Evolutionary conservation across 2,329 filamentous ascomycete species (phyloP).

Genomic region (Phoma sp.): DNA sequence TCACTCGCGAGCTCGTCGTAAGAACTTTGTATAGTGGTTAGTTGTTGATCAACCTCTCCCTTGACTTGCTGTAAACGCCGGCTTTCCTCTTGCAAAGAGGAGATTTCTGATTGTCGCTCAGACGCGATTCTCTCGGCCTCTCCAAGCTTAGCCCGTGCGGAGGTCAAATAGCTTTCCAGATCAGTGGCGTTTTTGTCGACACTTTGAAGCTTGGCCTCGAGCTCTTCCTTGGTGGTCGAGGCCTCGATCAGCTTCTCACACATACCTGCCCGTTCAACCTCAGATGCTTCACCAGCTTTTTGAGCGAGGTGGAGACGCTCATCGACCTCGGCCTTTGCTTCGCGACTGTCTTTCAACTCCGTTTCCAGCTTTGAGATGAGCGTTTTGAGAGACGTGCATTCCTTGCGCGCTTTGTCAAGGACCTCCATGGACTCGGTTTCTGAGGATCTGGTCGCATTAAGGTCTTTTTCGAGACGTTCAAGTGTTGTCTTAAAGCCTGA

Average conservation of each 20-base stretch:
- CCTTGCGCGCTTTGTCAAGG: slow-evolving; percentile 17
- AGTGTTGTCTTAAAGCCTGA: slow-evolving; percentile 12
- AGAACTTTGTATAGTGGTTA: slow-evolving; percentile 21
- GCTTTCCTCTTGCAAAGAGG: slow-evolving; percentile 25
- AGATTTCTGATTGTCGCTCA: slow-evolving; percentile 20
- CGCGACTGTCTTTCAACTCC: slow-evolving; percentile 19
- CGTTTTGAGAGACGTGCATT: slow-evolving; percentile 18
- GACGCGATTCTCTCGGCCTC: slow-evolving; percentile 18
- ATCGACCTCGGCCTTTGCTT: slow-evolving; percentile 16
- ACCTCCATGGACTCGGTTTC: slow-evolving; percentile 14
- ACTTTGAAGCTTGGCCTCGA: slow-evolving; percentile 15
- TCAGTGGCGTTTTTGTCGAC: slow-evolving; percentile 2
- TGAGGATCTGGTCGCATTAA: slow-evolving; percentile 6
- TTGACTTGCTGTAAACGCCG: slow-evolving; percentile 23
- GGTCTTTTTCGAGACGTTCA: slow-evolving; percentile 14
- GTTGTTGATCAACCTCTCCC: slow-evolving; percentile 23
- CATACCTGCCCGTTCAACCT: slow-evolving; percentile 17
- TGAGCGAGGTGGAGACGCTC: slow-evolving; percentile 13
- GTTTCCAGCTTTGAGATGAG: slow-evolving; percentile 23
- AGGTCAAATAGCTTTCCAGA: slow-evolving; percentile 18
- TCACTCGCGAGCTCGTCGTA: slow-evolving; percentile 23
- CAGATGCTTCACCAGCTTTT: slow-evolving; percentile 17
- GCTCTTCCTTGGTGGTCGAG: slow-evolving; percentile 12
- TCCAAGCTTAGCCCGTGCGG: slow-evolving; percentile 17
- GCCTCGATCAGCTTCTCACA: slow-evolving; percentile 11